These are phyloP conservation scores for Tephrocybe sp. DNA, from an alignment of 768 basidiomycete species.

Conservation along the genomic window DNA sequence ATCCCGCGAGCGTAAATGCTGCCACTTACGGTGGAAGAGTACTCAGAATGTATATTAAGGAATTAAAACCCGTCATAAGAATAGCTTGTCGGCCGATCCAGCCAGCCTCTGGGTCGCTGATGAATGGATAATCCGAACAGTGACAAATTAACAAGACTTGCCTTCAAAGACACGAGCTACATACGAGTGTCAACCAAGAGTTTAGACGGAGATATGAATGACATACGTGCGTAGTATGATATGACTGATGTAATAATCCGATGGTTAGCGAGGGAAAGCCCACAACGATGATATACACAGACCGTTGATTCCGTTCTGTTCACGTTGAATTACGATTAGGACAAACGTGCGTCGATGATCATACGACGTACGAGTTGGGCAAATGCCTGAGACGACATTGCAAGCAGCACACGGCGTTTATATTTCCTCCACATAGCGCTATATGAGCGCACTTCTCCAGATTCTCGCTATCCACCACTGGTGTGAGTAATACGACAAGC, in stretches of 20 bases:
- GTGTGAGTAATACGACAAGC: background rate
- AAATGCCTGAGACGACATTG: conserved; percentile 95
- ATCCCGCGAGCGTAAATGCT: background rate
- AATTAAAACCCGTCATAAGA: conserved; percentile 87
- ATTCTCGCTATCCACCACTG: conserved; percentile 52
- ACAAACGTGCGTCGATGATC: background rate
- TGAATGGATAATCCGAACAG: background rate
- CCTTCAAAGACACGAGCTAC: conserved; percentile 90
- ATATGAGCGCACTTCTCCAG: conserved; percentile 77
- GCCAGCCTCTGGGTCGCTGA: conserved; percentile 58
- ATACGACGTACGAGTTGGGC: conserved; percentile 80
- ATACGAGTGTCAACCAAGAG: background rate
- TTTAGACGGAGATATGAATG: background rate
- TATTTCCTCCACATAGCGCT: conserved; percentile 83
- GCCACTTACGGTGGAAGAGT: conserved; percentile 66
- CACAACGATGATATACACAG: conserved; percentile 18
- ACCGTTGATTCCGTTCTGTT: conserved; percentile 93
- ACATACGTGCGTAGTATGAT: conserved; percentile 89
- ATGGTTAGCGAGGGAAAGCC: conserved; percentile 5
- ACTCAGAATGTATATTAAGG: conserved; percentile 64
- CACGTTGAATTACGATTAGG: background rate
- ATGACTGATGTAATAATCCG: conserved; percentile 67
- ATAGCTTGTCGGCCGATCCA: conserved; percentile 86
- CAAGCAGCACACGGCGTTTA: conserved; percentile 82
- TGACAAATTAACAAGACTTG: conserved; percentile 27